Base-by-base conservation (phyloP, 108 stramenopile genomes). In the Skeletonema costatum region DNA sequence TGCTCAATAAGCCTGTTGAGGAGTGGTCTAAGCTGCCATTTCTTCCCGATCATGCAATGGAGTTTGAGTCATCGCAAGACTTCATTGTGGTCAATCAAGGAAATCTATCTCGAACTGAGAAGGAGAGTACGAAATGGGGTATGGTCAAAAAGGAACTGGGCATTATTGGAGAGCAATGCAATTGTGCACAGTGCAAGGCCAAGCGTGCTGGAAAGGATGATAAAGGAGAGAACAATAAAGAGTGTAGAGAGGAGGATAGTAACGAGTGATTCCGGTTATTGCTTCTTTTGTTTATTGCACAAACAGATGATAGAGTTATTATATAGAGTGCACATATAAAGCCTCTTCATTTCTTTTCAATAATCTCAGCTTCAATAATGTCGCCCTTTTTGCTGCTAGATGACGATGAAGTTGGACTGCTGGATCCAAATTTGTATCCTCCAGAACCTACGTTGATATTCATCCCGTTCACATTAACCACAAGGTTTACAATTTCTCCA, bases 281-380 rank as follows among this genome's bases (percentile, higher is more conserved):
- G 60, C n/a, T 60, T 12, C 13, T 42, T 42, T 42, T 42, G 41
- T 42, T 42, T 42, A 42, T 42, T 42, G 41, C 11, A 13, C 11
- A 42, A 0, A 42, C 41, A 13, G 41, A 42, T 42, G 41, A 42
- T 42, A 42, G 41, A 42, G 41, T 42, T 42, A 42, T 36, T 6
- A 2, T 42, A 2, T 42, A 2, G 10, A 13, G 0, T 12, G 41
- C 12, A 42, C 12, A 42, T 42, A 11, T 42, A 42, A 12, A 19
- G 19, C 17, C 3, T 51, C 50, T 29, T 65, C 38, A 75, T 25
- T 89, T 84, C 71, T 92, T 92, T 36, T 92, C 91, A 51, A 92
- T 80, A 17, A 92, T 87, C 75, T 92, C 91, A 5, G 87, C 91
- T 35, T 92, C 91, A 61, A 92, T 92, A 16, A 92, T 78, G 31